phyloP scores from a whole-genome alignment of 352 stramenopile species.

The Pilasporangium apinafurcum region DNA sequence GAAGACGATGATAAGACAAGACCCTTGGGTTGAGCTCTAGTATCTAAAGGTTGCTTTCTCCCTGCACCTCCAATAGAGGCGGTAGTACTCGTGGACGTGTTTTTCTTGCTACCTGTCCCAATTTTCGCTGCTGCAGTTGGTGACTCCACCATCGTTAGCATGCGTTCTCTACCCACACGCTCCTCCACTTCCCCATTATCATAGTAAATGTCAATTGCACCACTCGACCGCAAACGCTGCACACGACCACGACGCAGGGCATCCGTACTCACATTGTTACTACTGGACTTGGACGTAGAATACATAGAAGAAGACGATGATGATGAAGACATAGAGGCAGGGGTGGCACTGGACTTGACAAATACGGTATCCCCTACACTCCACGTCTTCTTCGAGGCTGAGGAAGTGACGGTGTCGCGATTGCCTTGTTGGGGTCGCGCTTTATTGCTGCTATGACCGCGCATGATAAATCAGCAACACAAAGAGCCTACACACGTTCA shows the following conservation, averaged over 20 bases:
- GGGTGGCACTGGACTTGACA: slow-evolving; percentile 11
- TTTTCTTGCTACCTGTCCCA: background rate
- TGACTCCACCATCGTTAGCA: slow-evolving; percentile 8
- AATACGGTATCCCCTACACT: slow-evolving; percentile 20
- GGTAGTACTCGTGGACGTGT: too few relatives aligned
- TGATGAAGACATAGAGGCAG: background rate
- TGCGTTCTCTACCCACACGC: slow-evolving; percentile 27
- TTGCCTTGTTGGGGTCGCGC: background rate
- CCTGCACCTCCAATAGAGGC: too few relatives aligned
- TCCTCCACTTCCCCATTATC: slow-evolving; percentile 46
- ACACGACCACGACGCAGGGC: slow-evolving; percentile 24
- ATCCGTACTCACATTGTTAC: slow-evolving; percentile 1
- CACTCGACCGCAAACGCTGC: slow-evolving; percentile 35
- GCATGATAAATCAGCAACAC: too few relatives aligned
- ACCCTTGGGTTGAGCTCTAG: slow-evolving; percentile 8
- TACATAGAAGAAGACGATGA: too few relatives aligned
- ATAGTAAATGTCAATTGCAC: slow-evolving; percentile 43
- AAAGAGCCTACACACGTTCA: too few relatives aligned
- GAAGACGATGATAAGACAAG: background rate
- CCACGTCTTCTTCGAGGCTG: slow-evolving; percentile 1
- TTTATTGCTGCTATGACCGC: background rate
- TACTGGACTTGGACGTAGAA: too few relatives aligned
- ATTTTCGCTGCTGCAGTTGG: background rate
- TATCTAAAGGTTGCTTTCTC: background rate
- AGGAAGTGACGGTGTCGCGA: too few relatives aligned